Evolutionary conservation across 331 rosid species (phyloP).

Genomic region (Telfairia occidentalis): DNA sequence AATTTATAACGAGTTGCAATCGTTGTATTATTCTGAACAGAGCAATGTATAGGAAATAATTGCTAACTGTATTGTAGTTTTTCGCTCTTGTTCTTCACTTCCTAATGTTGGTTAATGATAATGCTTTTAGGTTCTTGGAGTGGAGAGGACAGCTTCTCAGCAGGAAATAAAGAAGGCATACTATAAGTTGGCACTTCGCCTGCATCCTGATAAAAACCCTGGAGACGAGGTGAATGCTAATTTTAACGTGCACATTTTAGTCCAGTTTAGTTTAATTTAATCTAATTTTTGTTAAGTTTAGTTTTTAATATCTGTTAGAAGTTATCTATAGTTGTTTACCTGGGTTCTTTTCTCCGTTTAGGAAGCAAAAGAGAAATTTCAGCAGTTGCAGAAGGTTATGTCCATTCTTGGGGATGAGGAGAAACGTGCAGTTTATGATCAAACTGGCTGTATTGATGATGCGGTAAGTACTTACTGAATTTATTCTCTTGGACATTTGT

Average conservation of each 20-base stretch:
- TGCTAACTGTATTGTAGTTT: neutral
- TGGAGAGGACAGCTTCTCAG: conserved; percentile 76
- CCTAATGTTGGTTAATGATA: neutral
- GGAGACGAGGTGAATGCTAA: conserved; percentile 54
- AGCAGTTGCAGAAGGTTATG: conserved; percentile 80
- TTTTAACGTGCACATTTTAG: neutral
- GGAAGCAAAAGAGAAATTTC: conserved; percentile 89
- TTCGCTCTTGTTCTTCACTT: neutral
- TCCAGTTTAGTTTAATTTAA: neutral
- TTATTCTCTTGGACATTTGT: neutral
- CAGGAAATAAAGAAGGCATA: conserved; percentile 93
- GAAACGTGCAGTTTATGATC: conserved; percentile 76
- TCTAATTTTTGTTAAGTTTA: neutral
- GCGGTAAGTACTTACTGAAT: conserved; percentile 42
- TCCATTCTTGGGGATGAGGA: conserved; percentile 91
- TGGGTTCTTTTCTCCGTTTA: conserved; percentile 15
- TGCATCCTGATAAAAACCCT: conserved; percentile 91
- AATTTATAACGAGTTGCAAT: neutral
- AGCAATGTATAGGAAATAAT: no score
- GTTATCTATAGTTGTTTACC: conserved; percentile 15
- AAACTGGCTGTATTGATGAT: conserved; percentile 84
- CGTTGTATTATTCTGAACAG: neutral
- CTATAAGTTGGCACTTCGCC: conserved; percentile 69
- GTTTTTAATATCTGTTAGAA: neutral
- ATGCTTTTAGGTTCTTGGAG: conserved; percentile 60